Evolutionary conservation across 2,329 filamentous ascomycete species (phyloP), one percentile per base, ranked within the genome.

Genomic region (Apiospora marii): DNA sequence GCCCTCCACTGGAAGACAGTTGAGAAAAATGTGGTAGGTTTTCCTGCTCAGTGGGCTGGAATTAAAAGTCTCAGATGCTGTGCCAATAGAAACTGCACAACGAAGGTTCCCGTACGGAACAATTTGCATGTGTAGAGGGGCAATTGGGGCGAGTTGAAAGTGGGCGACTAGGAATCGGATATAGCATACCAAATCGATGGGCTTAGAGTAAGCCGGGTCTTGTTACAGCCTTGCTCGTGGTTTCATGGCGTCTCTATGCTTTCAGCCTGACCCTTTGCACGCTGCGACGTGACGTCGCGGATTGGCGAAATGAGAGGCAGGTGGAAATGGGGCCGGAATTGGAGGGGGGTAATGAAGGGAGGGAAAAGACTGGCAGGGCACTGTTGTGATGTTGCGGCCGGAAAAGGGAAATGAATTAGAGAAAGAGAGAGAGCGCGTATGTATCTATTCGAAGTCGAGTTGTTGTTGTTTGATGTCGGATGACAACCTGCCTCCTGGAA

Each of bases 381-480:
- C 49, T 27, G 49, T 27, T 51, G 19, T 22, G 22, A 41, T 41
- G 34, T 41, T 13, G 58, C 24, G 34, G 41, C 58, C 13, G 53
- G 30, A 7, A 22, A 61, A 61, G 10, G 30, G 41, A 64, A 64
- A 41, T 12, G 13, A 64, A n/a, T 2, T 4, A 41, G 37, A 41
- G 37, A 37, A 5, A 41, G 37, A 41, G 37, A 30, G 27, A 37
- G 51, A 16, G 51, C 51, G 51, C 51, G 24, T 19, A 24, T 14
- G n/a, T 13, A 14, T 10, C 19, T 48, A 46, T n/a, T 49, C n/a
- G 22, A 49, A 22, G 37, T 41, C 8, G 46, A n/a, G 53, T 61
- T 61, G 53, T 19, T 37, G 53, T 37, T 64, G 58, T 64, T 64
- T 41, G 58, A 41, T 64, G 34, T 41, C 58, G 58, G 34, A 64